phyloP scores from a whole-genome alignment of 208 protist genomes.

The Leishmania major region DNA sequence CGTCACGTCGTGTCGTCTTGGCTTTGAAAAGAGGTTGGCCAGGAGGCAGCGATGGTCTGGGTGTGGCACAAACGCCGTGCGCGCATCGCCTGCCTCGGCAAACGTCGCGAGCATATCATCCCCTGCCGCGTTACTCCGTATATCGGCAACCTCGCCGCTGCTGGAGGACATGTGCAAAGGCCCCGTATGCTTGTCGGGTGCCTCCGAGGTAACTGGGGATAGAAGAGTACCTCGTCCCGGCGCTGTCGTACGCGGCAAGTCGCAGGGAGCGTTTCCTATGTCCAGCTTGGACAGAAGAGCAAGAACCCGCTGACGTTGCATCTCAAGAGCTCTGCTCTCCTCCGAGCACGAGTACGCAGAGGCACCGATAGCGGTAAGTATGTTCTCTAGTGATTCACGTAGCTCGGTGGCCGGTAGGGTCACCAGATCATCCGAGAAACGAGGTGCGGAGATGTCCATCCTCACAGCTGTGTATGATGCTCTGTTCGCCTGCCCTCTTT shows the following conservation, averaged over 20 bases:
- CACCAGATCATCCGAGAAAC: neutral
- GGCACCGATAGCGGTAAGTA: neutral
- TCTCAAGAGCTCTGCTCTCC: conserved; percentile 6
- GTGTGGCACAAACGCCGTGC: neutral
- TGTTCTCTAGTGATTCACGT: conserved; percentile 11
- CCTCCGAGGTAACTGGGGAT: neutral
- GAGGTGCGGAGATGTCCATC: neutral
- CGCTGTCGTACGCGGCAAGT: neutral
- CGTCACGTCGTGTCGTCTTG: neutral
- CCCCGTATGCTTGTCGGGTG: too few species aligned
- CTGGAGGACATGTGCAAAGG: neutral
- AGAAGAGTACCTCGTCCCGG: neutral
- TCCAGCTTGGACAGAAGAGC: conserved; percentile 13
- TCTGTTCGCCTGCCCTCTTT: neutral
- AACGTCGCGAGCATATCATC: neutral
- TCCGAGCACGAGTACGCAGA: neutral
- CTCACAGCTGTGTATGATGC: too few species aligned
- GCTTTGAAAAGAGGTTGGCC: neutral
- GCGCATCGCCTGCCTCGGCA: neutral
- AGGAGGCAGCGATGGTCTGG: conserved; percentile 9
- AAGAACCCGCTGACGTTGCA: conserved; percentile 11
- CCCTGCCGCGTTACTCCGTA: neutral
- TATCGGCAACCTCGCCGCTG: neutral
- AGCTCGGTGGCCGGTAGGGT: conserved; percentile 5
- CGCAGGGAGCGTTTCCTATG: too few species aligned